Evolutionary conservation across 306 rosid species (phyloP).

Genomic region (Castanospermum australe): DNA sequence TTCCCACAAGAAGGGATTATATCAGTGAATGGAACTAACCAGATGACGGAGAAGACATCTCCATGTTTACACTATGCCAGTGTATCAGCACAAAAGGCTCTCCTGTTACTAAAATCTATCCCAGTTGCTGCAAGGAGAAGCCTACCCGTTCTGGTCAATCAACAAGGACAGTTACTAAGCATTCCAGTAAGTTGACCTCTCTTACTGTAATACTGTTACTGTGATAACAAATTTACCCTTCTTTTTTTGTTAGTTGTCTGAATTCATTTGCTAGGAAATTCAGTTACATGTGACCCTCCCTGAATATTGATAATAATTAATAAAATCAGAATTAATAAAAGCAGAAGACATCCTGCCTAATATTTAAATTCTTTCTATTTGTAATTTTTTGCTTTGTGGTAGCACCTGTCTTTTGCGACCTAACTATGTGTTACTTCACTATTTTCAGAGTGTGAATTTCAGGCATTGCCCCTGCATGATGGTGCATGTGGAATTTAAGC

Average conservation of each 20-base stretch:
- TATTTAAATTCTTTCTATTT: background rate
- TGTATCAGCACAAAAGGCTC: conserved; percentile 64
- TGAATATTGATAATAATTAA: background rate
- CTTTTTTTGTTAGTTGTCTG: background rate
- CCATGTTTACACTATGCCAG: conserved; percentile 53
- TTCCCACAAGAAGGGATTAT: conserved; percentile 21
- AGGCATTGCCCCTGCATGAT: conserved; percentile 62
- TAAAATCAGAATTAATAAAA: no score
- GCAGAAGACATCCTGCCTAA: background rate
- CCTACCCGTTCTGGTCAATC: conserved; percentile 73
- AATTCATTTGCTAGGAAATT: background rate
- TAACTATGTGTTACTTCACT: conserved; percentile 21
- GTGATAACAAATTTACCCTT: background rate
- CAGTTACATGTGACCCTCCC: background rate
- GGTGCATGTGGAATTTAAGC: conserved; percentile 65
- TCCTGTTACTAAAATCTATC: conserved; percentile 52
- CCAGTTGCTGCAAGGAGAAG: conserved; percentile 90
- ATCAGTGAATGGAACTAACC: conserved; percentile 22
- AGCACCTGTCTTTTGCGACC: conserved; percentile 2
- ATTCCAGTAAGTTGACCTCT: conserved; percentile 64
- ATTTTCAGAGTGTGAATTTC: conserved; percentile 69
- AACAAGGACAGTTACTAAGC: conserved; percentile 61
- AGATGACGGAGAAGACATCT: conserved; percentile 32
- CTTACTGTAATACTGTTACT: background rate
- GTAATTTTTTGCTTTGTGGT: background rate